Base-by-base conservation (phyloP, 805 yeast genomes). In the Ascoidea tarda region DNA sequence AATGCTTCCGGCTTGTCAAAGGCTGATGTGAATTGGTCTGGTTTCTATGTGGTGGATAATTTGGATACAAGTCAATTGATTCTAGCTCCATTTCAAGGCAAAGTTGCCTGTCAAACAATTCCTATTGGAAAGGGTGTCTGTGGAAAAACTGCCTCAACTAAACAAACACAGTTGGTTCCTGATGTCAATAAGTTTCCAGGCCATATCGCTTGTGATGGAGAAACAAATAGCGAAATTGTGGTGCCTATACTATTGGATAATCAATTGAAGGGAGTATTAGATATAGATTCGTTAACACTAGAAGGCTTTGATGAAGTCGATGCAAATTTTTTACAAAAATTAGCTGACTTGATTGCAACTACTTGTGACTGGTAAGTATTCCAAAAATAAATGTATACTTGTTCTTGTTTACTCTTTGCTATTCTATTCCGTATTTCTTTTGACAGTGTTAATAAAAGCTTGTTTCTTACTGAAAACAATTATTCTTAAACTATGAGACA, bases 191-290 rank as follows among this genome's bases (percentile, higher is more conserved):
- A 76, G 59, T 88, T 79, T 60, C 95, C 96, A 0, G 95, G 95
- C 1, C 98, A 91, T 63, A 93, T 91, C 58, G 98, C 98, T 0
- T 91, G 99, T 68, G 99, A 93, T 68, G 96, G 96, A 0, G 96
- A 82, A 54, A 91, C 98, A 0, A 76, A 84, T 57, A 85, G 96
- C 64, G 99, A 91, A 63, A 85, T 91, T 33, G 98, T 93, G 21
- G 90, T 91, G 1, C 98, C 98, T 0, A 77, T 90, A 66, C 10
- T 61, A 62, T 4, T 66, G 68, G 2, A 76, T 73, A 2, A 60
- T 60, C 14, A 68, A 81, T 1, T 60, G 77, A 16, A 98, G 93
- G 5, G 97, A 91, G 5, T 71, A 10, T 38, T 91, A 51, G 98
- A 93, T 63, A 75, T 91, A 46, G 99, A 91, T 64, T 87, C 95